Evolutionary conservation across 371 early-diverging fungal genomes (phyloP).

Genomic region (Syncephalastrum monosporum): DNA sequence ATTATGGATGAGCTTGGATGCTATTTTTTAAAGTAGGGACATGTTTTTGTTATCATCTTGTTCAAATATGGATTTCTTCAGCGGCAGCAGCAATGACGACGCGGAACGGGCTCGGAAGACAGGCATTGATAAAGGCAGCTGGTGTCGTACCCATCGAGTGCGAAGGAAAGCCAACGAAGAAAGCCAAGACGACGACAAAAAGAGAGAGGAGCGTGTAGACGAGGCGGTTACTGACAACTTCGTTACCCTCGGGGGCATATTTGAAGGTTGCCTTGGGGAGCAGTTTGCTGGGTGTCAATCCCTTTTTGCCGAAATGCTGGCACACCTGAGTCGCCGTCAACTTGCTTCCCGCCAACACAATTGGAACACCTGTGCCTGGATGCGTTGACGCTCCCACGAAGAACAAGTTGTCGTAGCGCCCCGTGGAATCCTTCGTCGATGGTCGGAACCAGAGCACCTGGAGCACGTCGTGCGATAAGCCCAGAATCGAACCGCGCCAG

Average conservation of each 20-base stretch:
- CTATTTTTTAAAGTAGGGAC: no score
- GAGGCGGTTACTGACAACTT: background rate
- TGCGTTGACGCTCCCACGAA: constrained; percentile 69
- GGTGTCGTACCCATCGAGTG: constrained; percentile 20
- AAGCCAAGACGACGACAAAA: constrained; percentile 21
- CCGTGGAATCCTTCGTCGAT: constrained; percentile 50
- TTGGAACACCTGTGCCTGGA: constrained; percentile 72
- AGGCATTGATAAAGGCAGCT: constrained; percentile 41
- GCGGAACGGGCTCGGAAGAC: constrained; percentile 27
- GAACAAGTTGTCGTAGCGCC: constrained; percentile 55
- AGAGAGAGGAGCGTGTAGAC: constrained; percentile 8
- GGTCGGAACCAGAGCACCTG: constrained; percentile 67
- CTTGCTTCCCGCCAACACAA: constrained; percentile 60
- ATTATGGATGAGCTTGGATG: no score
- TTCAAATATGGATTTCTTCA: no score
- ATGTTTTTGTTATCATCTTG: no score
- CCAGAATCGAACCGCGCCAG: constrained; percentile 62
- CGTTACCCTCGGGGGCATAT: constrained; percentile 11
- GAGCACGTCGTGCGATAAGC: constrained; percentile 54
- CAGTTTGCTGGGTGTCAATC: constrained; percentile 12
- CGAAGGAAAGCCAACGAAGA: constrained; percentile 32
- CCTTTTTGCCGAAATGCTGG: constrained; percentile 26
- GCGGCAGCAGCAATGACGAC: constrained; percentile 6
- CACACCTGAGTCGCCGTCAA: constrained; percentile 51
- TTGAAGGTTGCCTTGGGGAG: background rate